Evolutionary conservation across 179 eudicot genomes (phyloP), one percentile per base, ranked within the genome.

Genomic region (Silene noctiflora): DNA sequence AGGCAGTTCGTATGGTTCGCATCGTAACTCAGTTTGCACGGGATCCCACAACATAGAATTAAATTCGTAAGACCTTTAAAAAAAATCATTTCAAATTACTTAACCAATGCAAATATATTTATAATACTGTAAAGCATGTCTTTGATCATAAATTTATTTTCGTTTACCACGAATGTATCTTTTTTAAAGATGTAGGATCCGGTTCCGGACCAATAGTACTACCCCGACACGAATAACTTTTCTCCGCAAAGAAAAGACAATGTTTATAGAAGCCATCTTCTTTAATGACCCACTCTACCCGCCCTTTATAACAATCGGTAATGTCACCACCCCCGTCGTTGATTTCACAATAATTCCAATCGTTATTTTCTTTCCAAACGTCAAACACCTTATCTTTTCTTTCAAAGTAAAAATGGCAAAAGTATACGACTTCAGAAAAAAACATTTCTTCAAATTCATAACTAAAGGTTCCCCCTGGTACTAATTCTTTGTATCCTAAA

Each of bases 181-280:
- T 14, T 11, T 12, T 6, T 39, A 65, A 27, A 27, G 44, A 2
- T 2, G 42, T 27, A 27, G 69, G 42, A 1, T 27, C 21, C 2
- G 42, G 69, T 13, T 2, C 0, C 2, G 69, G 21, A 2, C 44
- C 21, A 0, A 6, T 11, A 22, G 3, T 0, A 62, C 17, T 16
- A 4, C 20, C 44, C 2, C 44, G 4, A 65, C 42, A 29, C 16
- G 0, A 2, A 65, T 27, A 19, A 27, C 17, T 22, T 22, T 62
- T 62, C 2, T 6, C 16, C 0, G 6, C 10, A 11, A 22, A 16
- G 19, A 0, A 67, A 31, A 33, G 8, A 3, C 70, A 67, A 67
- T 9, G 70, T 31, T 35, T 31, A n/a, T 33, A 67, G 48, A 67
- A 31, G 16, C 51, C 70, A 17, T 67, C 70, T 31, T 67, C 70